Evolutionary conservation across 352 stramenopile genomes (phyloP), one percentile per base, ranked within the genome.

Genomic region (Porosira glacialis): DNA sequence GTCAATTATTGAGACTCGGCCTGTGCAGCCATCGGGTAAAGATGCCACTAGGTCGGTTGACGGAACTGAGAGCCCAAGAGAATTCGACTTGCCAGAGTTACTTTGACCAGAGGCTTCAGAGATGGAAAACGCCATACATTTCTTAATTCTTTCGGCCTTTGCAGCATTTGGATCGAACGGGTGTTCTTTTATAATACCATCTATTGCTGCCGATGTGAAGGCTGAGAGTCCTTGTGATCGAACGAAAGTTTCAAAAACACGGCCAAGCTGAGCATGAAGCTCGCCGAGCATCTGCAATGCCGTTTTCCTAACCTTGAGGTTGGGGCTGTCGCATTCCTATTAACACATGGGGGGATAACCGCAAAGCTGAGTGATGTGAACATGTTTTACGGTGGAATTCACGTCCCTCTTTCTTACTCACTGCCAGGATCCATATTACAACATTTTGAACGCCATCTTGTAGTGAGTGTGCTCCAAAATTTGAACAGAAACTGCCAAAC

Each of bases 221-320:
- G n/a, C n/a, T n/a, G n/a, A n/a, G 24, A 76, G 69, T 27, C 72
- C 53, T 39, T 77, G 73, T 15, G 79, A 75, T 21, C 83, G 75
- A 1, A 83, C 69, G 30, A 88, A 65, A 3, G 70, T 70, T 78
- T 85, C 67, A 17, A 93, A 67, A n/a, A 59, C 3, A 48, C 81
- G 78, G 41, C 87, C 87, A 48, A 91, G 69, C 49, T 93, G 87
- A 51, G 47, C 50, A 64, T 90, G 70, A 30, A 91, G 59, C 10
- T 55, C 59, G 15, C 71, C 83, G 7, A 87, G 67, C 7, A 85
- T 63, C 43, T 56, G 21, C 31, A 83, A 41, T 35, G 83, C 78
- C 43, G 76, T 69, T 24, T 83, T 81, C n/a, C 83, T 81, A 0
- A 93, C 83, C 75, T 91, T 93, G 1, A 84, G 51, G 61, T 93